Evolutionary conservation across 495 filamentous ascomycete species (phyloP).

Genomic region (Penicillium turbatum): DNA sequence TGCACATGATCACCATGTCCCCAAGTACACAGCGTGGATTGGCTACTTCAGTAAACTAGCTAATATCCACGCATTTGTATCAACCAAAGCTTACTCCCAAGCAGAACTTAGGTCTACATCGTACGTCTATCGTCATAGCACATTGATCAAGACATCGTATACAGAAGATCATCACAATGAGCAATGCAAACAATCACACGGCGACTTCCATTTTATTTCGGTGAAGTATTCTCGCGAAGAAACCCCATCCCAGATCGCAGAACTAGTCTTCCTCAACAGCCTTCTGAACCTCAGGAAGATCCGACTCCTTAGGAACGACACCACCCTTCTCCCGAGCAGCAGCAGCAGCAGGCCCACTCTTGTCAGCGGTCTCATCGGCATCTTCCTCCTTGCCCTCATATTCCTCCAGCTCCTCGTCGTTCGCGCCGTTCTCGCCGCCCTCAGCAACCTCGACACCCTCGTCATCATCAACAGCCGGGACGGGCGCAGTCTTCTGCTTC

Average conservation of each 20-base stretch:
- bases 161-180: conserved; percentile 1
- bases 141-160: not conserved
- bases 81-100: no score
- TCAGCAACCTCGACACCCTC: conserved; percentile 23
- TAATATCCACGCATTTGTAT: not conserved
- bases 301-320: conserved; percentile 45
- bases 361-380: conserved; percentile 31
- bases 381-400: conserved; percentile 32
- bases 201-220: not conserved
- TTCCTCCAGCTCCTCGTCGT: conserved; percentile 29
- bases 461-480: conserved; percentile 22
- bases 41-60: not conserved
- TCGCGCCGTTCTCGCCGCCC: conserved; percentile 30
- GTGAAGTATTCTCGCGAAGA: not conserved
- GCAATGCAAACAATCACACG: conserved; percentile 1
- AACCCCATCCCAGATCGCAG: not conserved
- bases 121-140: not conserved
- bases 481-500: conserved; percentile 25
- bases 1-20: not conserved
- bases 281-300: conserved; percentile 39
- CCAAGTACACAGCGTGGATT: not conserved
- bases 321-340: conserved; percentile 42
- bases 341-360: conserved; percentile 40
- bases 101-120: no score
- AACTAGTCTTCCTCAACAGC: conserved; percentile 15